Percentiles rank a stretch among this genome's conserved stretches.
Evolutionary conservation across 1,284 basidiomycete genomes (phyloP).

Genomic region (Bjerkandera adusta): DNA sequence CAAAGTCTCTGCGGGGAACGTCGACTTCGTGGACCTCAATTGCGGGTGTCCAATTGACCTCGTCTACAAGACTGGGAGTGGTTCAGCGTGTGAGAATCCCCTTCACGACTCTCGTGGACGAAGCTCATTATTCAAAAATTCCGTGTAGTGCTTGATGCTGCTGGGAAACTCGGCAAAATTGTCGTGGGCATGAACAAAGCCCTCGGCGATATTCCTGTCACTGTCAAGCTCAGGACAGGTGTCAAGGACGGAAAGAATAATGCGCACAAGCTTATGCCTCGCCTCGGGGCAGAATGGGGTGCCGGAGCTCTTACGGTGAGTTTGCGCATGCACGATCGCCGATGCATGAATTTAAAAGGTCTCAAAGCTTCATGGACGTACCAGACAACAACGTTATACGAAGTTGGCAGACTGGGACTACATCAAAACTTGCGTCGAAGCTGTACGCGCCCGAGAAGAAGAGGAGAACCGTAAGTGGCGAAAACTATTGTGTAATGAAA

Average conservation of each 20-base stretch:
- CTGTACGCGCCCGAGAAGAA: constrained; percentile 75
- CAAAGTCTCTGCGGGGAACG: constrained; percentile 57
- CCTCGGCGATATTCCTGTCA: constrained; percentile 91
- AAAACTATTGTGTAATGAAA: constrained; percentile 28
- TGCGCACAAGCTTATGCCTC: constrained; percentile 90
- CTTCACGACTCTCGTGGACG: neutral
- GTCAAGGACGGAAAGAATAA: constrained; percentile 85
- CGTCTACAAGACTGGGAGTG: constrained; percentile 90
- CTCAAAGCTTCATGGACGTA: constrained; percentile 85
- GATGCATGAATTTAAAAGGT: neutral
- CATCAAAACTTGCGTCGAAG: constrained; percentile 83
- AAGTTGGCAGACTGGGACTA: constrained; percentile 90
- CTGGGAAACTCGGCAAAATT: constrained; percentile 83
- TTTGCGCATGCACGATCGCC: constrained; percentile 4
- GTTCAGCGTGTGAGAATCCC: constrained; percentile 71
- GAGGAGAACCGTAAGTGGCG: constrained; percentile 68
- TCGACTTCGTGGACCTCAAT: constrained; percentile 95
- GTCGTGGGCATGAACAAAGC: constrained; percentile 91
- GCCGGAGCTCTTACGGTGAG: constrained; percentile 78
- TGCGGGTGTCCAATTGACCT: constrained; percentile 98
- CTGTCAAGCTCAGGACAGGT: constrained; percentile 92
- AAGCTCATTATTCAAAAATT: neutral
- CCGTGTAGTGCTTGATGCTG: constrained; percentile 73
- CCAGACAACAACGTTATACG: constrained; percentile 88
- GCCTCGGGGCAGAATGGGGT: constrained; percentile 78